phyloP scores from a whole-genome alignment of 192 early-diverging fungal genomes.

The Linnemannia exigua region DNA sequence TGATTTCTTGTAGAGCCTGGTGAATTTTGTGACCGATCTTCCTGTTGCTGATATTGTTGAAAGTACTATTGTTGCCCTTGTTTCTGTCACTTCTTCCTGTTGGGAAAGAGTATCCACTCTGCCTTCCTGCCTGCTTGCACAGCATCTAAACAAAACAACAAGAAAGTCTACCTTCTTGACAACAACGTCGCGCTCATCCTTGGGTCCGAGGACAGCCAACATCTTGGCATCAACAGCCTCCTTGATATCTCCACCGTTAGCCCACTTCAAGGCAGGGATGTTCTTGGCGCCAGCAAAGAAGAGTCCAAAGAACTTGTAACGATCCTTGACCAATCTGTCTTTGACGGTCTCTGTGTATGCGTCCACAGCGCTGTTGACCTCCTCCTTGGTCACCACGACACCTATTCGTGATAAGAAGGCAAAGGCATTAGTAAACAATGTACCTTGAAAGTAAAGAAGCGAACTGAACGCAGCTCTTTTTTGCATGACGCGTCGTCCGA shows the following conservation, averaged over 20 bases:
- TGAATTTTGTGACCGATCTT: too few species aligned
- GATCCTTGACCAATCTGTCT: conserved; percentile 82
- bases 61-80: too few species aligned
- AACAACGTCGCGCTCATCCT: conserved; percentile 93
- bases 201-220: conserved; percentile 92
- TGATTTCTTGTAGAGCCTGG: too few species aligned
- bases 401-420: conserved; percentile 64
- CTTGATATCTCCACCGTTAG: conserved; percentile 89
- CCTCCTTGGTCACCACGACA: conserved; percentile 83
- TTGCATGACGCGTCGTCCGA: conserved; percentile 6
- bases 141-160: neutral
- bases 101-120: too few species aligned
- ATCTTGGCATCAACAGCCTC: conserved; percentile 89
- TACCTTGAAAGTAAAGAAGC: neutral
- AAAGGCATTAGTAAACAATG: neutral
- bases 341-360: conserved; percentile 75
- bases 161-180: conserved; percentile 57
- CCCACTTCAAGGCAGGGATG: conserved; percentile 86
- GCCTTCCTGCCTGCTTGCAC: too few species aligned
- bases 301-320: conserved; percentile 87
- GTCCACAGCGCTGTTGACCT: conserved; percentile 76
- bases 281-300: conserved; percentile 81
- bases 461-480: neutral
- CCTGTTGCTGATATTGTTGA: too few species aligned
- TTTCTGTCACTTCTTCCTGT: too few species aligned